These are phyloP conservation scores for Agaricus subrufescens DNA, from an alignment of 768 basidiomycete species.

Conservation along the genomic window DNA sequence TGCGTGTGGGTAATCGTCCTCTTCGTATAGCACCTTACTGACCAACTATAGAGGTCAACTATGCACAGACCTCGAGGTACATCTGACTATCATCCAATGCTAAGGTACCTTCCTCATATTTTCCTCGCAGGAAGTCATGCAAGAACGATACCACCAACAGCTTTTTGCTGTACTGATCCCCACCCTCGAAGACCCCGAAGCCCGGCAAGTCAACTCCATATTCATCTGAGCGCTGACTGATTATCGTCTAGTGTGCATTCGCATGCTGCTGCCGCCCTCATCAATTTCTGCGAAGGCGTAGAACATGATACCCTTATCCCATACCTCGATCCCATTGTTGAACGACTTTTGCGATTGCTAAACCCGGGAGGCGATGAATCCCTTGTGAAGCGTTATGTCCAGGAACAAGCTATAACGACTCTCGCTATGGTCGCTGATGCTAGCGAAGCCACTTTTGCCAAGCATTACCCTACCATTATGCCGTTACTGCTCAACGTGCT, in stretches of 20 bases:
- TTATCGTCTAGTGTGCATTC: slow-evolving; percentile 60
- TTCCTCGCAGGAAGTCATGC: slow-evolving; percentile 62
- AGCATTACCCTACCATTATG: slow-evolving; percentile 81
- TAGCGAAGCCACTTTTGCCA: slow-evolving; percentile 72
- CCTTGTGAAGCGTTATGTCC: slow-evolving; percentile 58
- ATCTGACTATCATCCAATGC: slow-evolving; percentile 1
- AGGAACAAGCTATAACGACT: slow-evolving; percentile 86
- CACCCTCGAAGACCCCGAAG: slow-evolving; percentile 70
- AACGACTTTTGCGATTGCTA: slow-evolving; percentile 61
- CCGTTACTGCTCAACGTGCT: slow-evolving; percentile 75
- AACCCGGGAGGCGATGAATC: slow-evolving; percentile 46
- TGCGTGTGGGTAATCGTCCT: slow-evolving; percentile 58
- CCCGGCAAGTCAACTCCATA: slow-evolving; percentile 40
- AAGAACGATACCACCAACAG: slow-evolving; percentile 61
- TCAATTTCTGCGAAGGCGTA: slow-evolving; percentile 90
- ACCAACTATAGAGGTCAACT: slow-evolving; percentile 63
- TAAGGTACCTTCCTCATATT: neutral
- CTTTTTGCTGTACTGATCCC: slow-evolving; percentile 69
- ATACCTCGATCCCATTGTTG: slow-evolving; percentile 78
- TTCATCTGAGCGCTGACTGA: neutral
- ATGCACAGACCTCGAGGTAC: slow-evolving; percentile 83
- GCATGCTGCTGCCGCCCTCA: slow-evolving; percentile 82
- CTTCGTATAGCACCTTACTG: neutral
- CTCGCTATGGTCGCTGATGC: slow-evolving; percentile 88
- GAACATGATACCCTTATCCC: slow-evolving; percentile 67